Base-by-base conservation (phyloP, 352 stramenopile species). In the Globisporangium recalcitrans region DNA sequence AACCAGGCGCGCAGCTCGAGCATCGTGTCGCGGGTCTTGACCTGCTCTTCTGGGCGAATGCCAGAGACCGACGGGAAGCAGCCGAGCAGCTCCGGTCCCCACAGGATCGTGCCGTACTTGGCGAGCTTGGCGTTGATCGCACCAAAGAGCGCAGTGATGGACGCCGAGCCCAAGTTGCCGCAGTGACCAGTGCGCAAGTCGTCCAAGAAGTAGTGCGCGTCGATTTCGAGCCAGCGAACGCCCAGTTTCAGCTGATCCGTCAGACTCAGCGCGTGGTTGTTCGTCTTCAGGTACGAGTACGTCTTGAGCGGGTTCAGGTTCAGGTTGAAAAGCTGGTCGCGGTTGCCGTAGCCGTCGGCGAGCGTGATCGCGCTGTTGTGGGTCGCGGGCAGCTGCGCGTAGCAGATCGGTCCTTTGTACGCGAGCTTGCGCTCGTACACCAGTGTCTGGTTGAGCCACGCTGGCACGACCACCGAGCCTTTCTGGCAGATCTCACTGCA, bases 161-260 rank as follows among this genome's bases (percentile, higher is more conserved):
- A 67, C 27, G 81, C 69, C 10, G 82, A 86, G 47, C 71, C 75
- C 44, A 90, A 69, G 0, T 73, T 69, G 11, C 77, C 82, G 69
- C 87, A 95, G 70, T 95, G 87, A 13, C 75, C 85, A 27, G 81
- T 89, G n/a, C 62, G 77, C 19, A 93, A 60, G 48, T 81, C 67
- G 0, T 72, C 71, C 56, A 74, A 68, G 40, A 91, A 92, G 66
- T 80, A 95, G 72, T 95, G 87, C 40, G 86, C 75, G 53, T 95
- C 87, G 14, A 93, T 52, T 65, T 95, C 87, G 54, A 95, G 70
- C 36, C 91, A 87, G 6, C 87, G 75, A 24, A 78, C 83, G 5
- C 86, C 87, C 32, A 95, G 68, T 26, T 85, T 75, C 34, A 95
- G 69, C 66, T 93, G 85, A 53, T 95, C 87, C 11, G 83, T 90